A percentile compares a stretch with the other conserved stretches of the same genome.
Conservation (phyloP, 768 basidiomycete genomes). For the Trametes coccinea region DNA sequence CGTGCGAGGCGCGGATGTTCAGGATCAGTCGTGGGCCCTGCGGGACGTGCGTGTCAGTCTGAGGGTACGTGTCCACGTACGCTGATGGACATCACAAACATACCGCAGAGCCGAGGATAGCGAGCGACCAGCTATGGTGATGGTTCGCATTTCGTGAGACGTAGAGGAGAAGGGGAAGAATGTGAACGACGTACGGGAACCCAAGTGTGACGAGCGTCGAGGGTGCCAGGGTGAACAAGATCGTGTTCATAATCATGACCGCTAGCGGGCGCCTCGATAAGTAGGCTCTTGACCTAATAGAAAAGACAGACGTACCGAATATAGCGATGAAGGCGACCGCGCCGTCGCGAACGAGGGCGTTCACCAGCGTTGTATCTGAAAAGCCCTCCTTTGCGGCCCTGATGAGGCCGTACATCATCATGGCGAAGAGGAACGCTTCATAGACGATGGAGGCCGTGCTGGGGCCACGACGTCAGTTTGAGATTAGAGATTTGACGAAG, state of each 20-base stretch:
- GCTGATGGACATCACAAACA: neutral
- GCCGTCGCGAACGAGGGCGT: constrained; percentile 29
- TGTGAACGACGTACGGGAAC: constrained; percentile 9
- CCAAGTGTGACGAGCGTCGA: constrained; percentile 19
- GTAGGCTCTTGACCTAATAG: too few relatives aligned
- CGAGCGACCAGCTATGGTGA: constrained; percentile 14
- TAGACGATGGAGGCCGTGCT: constrained; percentile 29
- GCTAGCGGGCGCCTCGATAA: neutral
- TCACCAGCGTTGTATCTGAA: constrained; percentile 25
- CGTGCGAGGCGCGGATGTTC: constrained; percentile 14
- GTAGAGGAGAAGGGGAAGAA: too few relatives aligned
- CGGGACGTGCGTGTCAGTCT: too few relatives aligned
- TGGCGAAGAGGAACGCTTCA: constrained; percentile 28
- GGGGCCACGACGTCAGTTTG: neutral
- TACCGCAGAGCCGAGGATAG: constrained; percentile 17
- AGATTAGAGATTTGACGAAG: neutral
- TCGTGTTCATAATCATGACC: constrained; percentile 20
- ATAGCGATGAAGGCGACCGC: constrained; percentile 30
- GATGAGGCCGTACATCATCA: constrained; percentile 28
- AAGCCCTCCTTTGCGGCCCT: constrained; percentile 25
- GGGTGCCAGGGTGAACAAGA: constrained; percentile 19
- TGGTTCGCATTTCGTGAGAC: too few relatives aligned
- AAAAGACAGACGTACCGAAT: constrained; percentile 22
- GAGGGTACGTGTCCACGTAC: neutral
- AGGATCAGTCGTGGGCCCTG: constrained; percentile 21